Evolutionary conservation across 257 asterid species (phyloP), one percentile per base, ranked within the genome.

Genomic region (Oldenlandia corymbosa): DNA sequence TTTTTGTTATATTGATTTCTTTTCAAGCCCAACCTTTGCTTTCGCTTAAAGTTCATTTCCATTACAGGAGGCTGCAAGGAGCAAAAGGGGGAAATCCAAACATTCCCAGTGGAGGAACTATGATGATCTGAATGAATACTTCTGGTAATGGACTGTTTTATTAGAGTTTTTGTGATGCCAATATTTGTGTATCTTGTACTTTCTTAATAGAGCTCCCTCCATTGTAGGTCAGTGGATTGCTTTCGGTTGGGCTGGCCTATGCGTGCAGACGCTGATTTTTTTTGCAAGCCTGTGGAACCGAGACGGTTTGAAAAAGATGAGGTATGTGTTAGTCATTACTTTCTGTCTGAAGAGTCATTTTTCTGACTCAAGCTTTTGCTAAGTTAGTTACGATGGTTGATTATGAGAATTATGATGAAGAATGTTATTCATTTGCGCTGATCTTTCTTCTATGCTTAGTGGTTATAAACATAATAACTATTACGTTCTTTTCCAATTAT

Each of bases 241-340:
- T 93, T 93, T 74, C 94, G 97, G 32, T 73, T 93, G 76, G 97
- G 99, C 63, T 93, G 99, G 99, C 99, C 99, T 46, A 93, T 93
- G 99, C 99, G 97, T 5, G 97, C 97, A 65, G 95, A 93, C 81
- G 99, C 97, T 78, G 97, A 93, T 81, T 93, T 87, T 80, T 93
- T 93, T 73, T 85, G 96, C 70, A 80, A 64, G 69, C 83, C 88
- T 1, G 68, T 66, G 21, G 84, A 75, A 66, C 75, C 61, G 65
- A 69, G 45, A 65, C 83, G 30, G 61, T 77, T 70, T 71, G 96
- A 87, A 69, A 89, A 75, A 74, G 87, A 76, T 50, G 95, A 84
- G 93, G 99, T 93, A 84, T 69, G 71, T 34, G 36, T 18, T 31
- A n/a, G 37, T 37, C 34, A 14, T 12, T 24, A 49, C 63, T 47